phyloP scores from a whole-genome alignment of 2,329 filamentous ascomycete species.

The Fusarium anthophilum region DNA sequence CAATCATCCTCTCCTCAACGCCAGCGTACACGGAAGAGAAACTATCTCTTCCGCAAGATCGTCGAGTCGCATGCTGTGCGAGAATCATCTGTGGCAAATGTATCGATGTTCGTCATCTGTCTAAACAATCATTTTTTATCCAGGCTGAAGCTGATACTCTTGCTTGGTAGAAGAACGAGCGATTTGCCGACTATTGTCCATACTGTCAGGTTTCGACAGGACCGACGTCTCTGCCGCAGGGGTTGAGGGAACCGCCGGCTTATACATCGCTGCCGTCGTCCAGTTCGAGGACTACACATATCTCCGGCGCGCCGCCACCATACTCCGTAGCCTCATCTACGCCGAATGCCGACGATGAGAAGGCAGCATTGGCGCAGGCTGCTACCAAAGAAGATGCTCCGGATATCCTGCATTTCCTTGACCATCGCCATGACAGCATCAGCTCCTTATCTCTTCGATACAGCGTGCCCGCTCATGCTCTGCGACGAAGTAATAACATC shows the following conservation, averaged over 20 bases:
- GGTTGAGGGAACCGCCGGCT: conserved; percentile 73
- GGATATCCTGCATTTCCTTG: conserved; percentile 79
- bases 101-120: conserved; percentile 62
- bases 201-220: conserved; percentile 78
- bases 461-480: conserved; percentile 68
- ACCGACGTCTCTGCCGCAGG: conserved; percentile 67
- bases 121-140: background rate
- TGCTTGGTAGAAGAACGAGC: conserved; percentile 64
- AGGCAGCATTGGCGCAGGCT: conserved; percentile 34
- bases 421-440: conserved; percentile 74
- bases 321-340: conserved; percentile 45
- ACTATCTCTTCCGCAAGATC: conserved; percentile 62
- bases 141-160: conserved; percentile 12
- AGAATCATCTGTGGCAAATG: conserved; percentile 78
- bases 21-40: conserved; percentile 67
- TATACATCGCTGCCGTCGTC: conserved; percentile 59
- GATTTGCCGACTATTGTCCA: conserved; percentile 74
- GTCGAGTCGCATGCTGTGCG: conserved; percentile 73
- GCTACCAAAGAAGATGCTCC: conserved; percentile 55
- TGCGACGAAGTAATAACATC: conserved; percentile 75
- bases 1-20: conserved; percentile 65
- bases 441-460: conserved; percentile 76
- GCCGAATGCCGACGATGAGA: conserved; percentile 33
- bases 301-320: conserved; percentile 51
- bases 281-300: conserved; percentile 33